Conservation (phyloP, 148 eudicot species). For the Rhododendron henanense region DNA sequence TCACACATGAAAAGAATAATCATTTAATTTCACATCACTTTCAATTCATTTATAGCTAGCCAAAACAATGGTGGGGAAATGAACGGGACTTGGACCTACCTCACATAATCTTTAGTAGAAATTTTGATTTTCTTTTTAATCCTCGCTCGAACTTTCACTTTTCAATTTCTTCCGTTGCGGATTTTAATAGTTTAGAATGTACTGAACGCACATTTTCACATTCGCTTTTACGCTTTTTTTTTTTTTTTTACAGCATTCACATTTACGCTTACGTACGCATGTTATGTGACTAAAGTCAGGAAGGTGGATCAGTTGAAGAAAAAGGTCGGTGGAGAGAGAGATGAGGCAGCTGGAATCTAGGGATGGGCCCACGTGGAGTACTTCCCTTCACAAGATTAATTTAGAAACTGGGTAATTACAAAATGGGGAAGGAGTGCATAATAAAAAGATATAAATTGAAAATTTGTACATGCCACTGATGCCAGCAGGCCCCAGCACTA, state of each 20-base stretch:
- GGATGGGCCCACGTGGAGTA: neutral
- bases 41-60: neutral
- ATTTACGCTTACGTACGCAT: neutral
- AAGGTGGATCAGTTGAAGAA: neutral
- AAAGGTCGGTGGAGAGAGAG: neutral
- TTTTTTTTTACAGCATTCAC: neutral
- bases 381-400: neutral
- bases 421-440: neutral
- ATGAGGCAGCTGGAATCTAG: constrained; percentile 8
- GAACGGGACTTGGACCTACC: neutral
- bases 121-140: neutral
- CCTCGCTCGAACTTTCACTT: neutral
- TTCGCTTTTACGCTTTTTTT: neutral
- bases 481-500: neutral
- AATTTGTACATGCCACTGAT: neutral
- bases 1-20: too few species aligned
- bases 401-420: neutral
- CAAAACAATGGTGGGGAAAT: neutral
- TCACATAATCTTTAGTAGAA: neutral
- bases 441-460: neutral
- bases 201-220: neutral
- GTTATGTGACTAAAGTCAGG: neutral
- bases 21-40: too few species aligned
- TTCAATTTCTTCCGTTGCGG: neutral
- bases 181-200: neutral